A percentile compares a stretch with the other conserved stretches of the same genome.
These are phyloP conservation scores for Tubosaeta sp. DNA, from an alignment of 768 basidiomycete genomes.

Conservation along the genomic window DNA sequence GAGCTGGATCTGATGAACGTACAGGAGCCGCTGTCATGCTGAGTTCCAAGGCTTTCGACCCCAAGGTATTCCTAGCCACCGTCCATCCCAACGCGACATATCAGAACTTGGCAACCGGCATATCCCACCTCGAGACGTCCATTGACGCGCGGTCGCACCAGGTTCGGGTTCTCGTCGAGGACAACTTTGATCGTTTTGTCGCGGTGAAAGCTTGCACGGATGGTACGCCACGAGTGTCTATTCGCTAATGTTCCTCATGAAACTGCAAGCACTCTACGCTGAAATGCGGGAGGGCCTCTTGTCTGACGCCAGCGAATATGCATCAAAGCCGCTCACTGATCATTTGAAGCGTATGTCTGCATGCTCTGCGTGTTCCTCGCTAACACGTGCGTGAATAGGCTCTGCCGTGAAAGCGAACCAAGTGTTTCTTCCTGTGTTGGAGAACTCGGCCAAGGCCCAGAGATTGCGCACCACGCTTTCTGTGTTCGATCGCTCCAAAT, in stretches of 20 bases:
- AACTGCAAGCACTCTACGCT: constrained; percentile 65
- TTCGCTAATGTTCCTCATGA: constrained; percentile 1
- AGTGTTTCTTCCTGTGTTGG: constrained; percentile 92
- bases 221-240: constrained; percentile 45
- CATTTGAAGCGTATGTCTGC: constrained; percentile 71
- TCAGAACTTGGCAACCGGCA: constrained; percentile 81
- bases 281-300: constrained; percentile 93
- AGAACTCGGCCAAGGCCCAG: constrained; percentile 92
- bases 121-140: constrained; percentile 65
- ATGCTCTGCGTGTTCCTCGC: background rate
- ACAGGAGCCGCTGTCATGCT: constrained; percentile 79
- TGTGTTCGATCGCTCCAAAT: constrained; percentile 94
- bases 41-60: constrained; percentile 92
- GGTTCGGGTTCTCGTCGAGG: constrained; percentile 91
- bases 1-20: constrained; percentile 4
- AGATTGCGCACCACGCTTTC: constrained; percentile 89
- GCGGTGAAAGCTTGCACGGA: constrained; percentile 97
- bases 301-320: constrained; percentile 72
- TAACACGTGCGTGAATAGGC: constrained; percentile 41
- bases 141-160: constrained; percentile 92
- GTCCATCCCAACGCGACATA: constrained; percentile 95
- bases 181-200: constrained; percentile 97
- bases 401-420: constrained; percentile 92
- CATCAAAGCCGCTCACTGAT: constrained; percentile 75
- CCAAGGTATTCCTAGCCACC: constrained; percentile 85